Evolutionary conservation across 768 basidiomycete species (phyloP).

Genomic region (Leccinum barrowsii): DNA sequence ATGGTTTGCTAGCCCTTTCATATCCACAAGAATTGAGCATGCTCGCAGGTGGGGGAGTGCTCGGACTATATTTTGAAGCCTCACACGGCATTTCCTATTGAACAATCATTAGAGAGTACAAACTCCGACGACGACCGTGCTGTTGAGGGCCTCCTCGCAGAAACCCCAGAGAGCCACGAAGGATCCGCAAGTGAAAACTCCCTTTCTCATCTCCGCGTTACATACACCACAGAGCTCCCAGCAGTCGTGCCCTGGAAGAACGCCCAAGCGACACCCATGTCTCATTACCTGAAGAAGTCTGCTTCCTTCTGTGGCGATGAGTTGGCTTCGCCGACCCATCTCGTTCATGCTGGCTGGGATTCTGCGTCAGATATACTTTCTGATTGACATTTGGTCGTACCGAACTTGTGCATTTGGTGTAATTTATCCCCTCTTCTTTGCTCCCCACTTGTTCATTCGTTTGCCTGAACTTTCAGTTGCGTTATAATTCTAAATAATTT

Average conservation of each 20-base stretch:
- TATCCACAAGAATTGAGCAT: constrained; percentile 25
- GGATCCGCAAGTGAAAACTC: constrained; percentile 29
- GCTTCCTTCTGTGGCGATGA: constrained; percentile 38
- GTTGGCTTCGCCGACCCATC: constrained; percentile 44
- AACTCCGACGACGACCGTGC: constrained; percentile 36
- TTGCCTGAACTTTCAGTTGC: constrained; percentile 16
- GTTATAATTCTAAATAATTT: constrained; percentile 28
- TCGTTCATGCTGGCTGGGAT: constrained; percentile 58
- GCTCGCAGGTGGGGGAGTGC: constrained; percentile 30
- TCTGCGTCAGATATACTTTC: constrained; percentile 43
- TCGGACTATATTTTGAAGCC: constrained; percentile 24
- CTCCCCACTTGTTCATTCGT: constrained; percentile 16
- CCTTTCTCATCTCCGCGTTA: constrained; percentile 36
- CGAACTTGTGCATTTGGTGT: constrained; percentile 10
- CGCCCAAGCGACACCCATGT: constrained; percentile 32
- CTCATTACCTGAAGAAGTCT: constrained; percentile 38
- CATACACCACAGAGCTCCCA: constrained; percentile 34
- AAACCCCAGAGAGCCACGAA: constrained; percentile 31
- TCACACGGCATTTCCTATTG: constrained; percentile 25
- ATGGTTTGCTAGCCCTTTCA: constrained; percentile 27
- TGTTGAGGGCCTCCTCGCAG: constrained; percentile 32
- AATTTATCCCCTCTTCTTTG: constrained; percentile 21
- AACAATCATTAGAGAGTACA: constrained; percentile 32
- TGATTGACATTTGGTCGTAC: constrained; percentile 23
- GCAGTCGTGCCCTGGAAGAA: constrained; percentile 34